These are phyloP conservation scores for Achaetomiella virescens DNA, from an alignment of 495 filamentous ascomycete genomes.

Conservation along the genomic window DNA sequence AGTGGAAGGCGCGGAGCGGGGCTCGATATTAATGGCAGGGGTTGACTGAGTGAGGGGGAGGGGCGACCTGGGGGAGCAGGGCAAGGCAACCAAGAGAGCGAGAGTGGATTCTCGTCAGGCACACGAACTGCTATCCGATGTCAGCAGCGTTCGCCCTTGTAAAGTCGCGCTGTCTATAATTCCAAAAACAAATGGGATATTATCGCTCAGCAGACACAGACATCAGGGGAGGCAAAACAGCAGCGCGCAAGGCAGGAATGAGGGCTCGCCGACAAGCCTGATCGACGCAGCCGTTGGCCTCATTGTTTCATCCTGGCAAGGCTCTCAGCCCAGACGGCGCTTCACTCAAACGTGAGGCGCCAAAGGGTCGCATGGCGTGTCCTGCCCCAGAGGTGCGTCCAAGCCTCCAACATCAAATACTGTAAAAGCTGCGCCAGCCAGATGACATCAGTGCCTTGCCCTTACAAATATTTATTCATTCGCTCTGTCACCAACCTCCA, in stretches of 20 bases:
- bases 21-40: constrained; percentile 1
- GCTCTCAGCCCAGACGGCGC: neutral
- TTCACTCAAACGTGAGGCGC: neutral
- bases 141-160: neutral
- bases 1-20: constrained; percentile 1
- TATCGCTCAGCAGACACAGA: too few species aligned
- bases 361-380: neutral
- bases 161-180: neutral
- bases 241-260: too few species aligned
- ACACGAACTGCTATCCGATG: neutral
- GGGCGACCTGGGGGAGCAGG: neutral
- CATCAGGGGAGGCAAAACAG: too few species aligned
- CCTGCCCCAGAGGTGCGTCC: too few species aligned
- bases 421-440: too few species aligned
- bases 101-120: neutral
- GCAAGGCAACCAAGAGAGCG: neutral
- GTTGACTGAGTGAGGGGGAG: neutral
- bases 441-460: too few species aligned
- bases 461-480: too few species aligned
- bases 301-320: neutral
- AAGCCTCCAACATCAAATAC: too few species aligned
- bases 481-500: too few species aligned
- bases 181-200: neutral
- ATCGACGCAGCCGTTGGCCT: neutral
- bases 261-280: neutral